A percentile compares a stretch with the other conserved stretches of the same genome.
These are phyloP conservation scores for Turnera subulata DNA, from an alignment of 345 rosid species.

Conservation along the genomic window DNA sequence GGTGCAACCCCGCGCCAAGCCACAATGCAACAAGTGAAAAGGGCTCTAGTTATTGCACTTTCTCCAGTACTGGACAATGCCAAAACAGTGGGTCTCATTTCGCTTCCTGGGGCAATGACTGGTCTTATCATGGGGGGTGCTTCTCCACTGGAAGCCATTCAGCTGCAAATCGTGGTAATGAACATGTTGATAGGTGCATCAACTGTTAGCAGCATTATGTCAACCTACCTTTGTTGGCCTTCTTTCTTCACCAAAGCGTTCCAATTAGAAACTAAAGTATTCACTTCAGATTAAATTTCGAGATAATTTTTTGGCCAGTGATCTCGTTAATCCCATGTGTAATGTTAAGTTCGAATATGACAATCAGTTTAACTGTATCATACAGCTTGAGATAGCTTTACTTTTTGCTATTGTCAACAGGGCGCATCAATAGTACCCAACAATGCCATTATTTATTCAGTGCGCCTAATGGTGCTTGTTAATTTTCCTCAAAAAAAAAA, in stretches of 20 bases:
- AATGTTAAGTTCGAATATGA: no score
- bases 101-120: slow-evolving; percentile 88
- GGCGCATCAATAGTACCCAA: no score
- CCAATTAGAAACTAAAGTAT: slow-evolving; percentile 64
- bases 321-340: no score
- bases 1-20: slow-evolving; percentile 90
- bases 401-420: no score
- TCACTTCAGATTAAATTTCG: slow-evolving; percentile 39
- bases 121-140: slow-evolving; percentile 98
- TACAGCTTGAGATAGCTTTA: no score
- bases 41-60: slow-evolving; percentile 71
- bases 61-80: slow-evolving; percentile 89
- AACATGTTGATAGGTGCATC: slow-evolving; percentile 84
- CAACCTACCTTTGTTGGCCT: slow-evolving; percentile 86
- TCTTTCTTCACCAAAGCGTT: slow-evolving; percentile 80
- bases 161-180: slow-evolving; percentile 94
- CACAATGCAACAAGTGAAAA: slow-evolving; percentile 61
- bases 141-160: slow-evolving; percentile 83
- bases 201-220: slow-evolving; percentile 74
- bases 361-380: no score
- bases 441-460: no score
- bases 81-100: slow-evolving; percentile 88
- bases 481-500: no score
- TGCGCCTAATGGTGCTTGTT: no score
- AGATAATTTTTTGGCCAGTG: no score